Conservation (phyloP, 1,284 basidiomycete genomes). For the Amylostereum areolatum region DNA sequence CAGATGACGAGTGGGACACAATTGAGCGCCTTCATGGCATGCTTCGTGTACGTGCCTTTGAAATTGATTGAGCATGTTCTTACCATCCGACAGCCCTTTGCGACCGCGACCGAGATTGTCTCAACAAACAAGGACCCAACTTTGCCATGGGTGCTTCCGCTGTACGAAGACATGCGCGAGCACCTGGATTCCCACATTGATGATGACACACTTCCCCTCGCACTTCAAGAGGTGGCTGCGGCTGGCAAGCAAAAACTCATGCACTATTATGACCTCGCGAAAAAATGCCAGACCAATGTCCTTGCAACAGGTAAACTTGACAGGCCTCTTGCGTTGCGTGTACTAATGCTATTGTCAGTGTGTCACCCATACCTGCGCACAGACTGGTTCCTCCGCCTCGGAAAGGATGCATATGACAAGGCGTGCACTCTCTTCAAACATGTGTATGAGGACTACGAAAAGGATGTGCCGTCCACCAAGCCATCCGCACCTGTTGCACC, state of each 20-base stretch:
- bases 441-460: not conserved
- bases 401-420: too few species aligned
- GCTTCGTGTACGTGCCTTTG: too few species aligned
- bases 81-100: too few species aligned
- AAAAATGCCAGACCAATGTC: not conserved
- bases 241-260: slow-evolving; percentile 1
- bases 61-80: too few species aligned
- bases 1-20: not conserved
- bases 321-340: not conserved
- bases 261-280: slow-evolving; percentile 1
- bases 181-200: not conserved
- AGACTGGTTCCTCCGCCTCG: slow-evolving; percentile 1
- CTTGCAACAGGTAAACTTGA: too few species aligned
- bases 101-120: slow-evolving; percentile 1
- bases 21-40: too few species aligned
- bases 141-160: slow-evolving; percentile 4
- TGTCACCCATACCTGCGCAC: slow-evolving; percentile 5
- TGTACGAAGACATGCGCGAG: slow-evolving; percentile 4
- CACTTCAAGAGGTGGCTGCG: slow-evolving; percentile 2
- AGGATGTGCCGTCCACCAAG: not conserved
- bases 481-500: not conserved
- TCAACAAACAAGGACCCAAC: slow-evolving; percentile 1
- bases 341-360: not conserved
- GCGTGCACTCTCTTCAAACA: too few species aligned
- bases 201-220: not conserved